Evolutionary conservation across 768 basidiomycete species (phyloP).

Genomic region (Tulasnella sp.): DNA sequence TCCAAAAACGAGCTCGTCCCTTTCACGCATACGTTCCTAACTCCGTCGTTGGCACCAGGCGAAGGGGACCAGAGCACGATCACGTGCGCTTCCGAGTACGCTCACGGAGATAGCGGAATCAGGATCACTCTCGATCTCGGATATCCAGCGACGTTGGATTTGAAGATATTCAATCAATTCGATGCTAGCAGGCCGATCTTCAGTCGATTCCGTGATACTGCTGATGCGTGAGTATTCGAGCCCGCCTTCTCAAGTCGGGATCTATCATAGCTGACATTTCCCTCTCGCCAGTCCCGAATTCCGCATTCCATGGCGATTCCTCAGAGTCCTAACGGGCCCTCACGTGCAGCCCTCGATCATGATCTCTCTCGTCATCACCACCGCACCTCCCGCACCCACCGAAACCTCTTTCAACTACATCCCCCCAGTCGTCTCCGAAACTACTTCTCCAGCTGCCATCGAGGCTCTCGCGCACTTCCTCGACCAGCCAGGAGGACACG

Average conservation of each 20-base stretch:
- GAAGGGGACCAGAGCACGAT: background rate
- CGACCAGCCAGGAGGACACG: slow-evolving; percentile 16
- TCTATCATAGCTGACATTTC: background rate
- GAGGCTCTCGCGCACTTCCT: slow-evolving; percentile 11
- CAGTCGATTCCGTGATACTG: background rate
- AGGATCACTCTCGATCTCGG: background rate
- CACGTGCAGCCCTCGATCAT: background rate
- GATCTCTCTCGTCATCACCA: background rate
- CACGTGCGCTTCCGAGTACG: background rate
- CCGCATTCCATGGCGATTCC: background rate
- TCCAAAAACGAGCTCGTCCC: background rate
- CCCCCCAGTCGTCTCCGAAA: slow-evolving; percentile 10
- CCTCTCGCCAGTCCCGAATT: background rate
- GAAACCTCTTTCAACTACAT: background rate
- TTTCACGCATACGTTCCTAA: background rate
- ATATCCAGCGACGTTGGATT: background rate
- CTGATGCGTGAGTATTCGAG: background rate
- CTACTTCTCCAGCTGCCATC: slow-evolving; percentile 5
- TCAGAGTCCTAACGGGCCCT: background rate
- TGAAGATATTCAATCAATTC: background rate
- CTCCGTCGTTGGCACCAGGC: background rate
- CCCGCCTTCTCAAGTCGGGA: background rate
- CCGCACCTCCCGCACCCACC: slow-evolving; percentile 4
- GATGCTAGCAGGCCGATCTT: background rate
- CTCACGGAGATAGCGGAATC: background rate